Conservation (phyloP, 2,329 filamentous ascomycete genomes). For the Aspergillus pseudonomiae region DNA sequence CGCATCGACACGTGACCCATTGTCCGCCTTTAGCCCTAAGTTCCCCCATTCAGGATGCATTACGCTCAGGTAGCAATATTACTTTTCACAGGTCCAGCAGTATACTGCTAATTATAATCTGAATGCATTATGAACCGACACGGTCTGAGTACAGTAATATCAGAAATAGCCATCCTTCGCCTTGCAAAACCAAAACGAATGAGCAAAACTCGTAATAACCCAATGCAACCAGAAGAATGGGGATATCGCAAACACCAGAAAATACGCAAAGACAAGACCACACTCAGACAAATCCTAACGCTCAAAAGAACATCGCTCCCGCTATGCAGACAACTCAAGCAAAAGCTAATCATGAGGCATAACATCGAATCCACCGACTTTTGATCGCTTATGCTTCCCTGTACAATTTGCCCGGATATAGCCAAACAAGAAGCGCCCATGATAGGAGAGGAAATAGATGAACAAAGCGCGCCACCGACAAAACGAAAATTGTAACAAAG, state of each 20-base stretch:
- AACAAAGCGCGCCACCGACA: slow-evolving; percentile 4
- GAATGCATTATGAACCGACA: background rate
- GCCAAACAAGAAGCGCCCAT: slow-evolving; percentile 17
- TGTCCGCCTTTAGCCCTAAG: slow-evolving; percentile 1
- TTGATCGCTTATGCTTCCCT: slow-evolving; percentile 16
- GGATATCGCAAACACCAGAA: slow-evolving; percentile 12
- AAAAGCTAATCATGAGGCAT: slow-evolving; percentile 18
- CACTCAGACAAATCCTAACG: slow-evolving; percentile 9
- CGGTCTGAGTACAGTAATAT: background rate
- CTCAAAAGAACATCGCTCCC: slow-evolving; percentile 17
- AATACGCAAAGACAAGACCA: slow-evolving; percentile 7
- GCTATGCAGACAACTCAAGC: slow-evolving; percentile 26
- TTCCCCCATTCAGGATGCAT: background rate
- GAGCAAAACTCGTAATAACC: slow-evolving; percentile 10
- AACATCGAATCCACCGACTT: slow-evolving; percentile 14
- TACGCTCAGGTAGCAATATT: background rate
- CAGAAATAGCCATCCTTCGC: background rate
- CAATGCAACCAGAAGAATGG: slow-evolving; percentile 8
- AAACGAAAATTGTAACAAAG: slow-evolving; percentile 14
- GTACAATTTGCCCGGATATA: slow-evolving; percentile 15
- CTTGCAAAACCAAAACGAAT: slow-evolving; percentile 27
- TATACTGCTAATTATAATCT: background rate
- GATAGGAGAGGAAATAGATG: slow-evolving; percentile 15
- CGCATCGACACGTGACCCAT: slow-evolving; percentile 1
- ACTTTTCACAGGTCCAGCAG: background rate